Conservation (phyloP, 2,329 filamentous ascomycete genomes). For the Annulohypoxylon truncatum region DNA sequence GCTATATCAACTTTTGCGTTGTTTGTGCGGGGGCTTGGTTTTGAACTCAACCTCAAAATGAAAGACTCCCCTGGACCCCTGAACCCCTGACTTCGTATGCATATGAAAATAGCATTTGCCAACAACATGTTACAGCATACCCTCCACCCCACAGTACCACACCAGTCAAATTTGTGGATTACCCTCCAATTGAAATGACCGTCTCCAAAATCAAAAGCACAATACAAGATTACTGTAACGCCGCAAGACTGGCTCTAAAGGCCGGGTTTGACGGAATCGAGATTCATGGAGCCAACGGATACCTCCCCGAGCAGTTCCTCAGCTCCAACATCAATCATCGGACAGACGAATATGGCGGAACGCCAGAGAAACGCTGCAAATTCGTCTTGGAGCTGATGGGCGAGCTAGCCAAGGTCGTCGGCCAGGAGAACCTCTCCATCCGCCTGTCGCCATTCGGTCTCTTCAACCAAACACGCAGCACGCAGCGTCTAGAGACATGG, state of each 20-base stretch:
- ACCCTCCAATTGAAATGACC: slow-evolving; percentile 12
- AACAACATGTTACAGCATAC: not conserved
- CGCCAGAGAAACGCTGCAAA: slow-evolving; percentile 64
- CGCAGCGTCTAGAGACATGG: slow-evolving; percentile 12
- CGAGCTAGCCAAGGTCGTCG: slow-evolving; percentile 62
- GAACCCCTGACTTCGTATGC: not conserved
- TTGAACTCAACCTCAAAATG: not conserved
- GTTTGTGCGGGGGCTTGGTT: not conserved
- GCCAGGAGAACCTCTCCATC: slow-evolving; percentile 60
- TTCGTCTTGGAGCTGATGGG: slow-evolving; percentile 64
- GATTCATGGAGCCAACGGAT: slow-evolving; percentile 55
- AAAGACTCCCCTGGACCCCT: not conserved
- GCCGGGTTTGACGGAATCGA: slow-evolving; percentile 38
- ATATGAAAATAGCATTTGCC: not conserved
- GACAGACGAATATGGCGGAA: slow-evolving; percentile 65
- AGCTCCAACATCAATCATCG: slow-evolving; percentile 65
- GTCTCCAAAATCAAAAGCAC: slow-evolving; percentile 23
- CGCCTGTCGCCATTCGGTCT: slow-evolving; percentile 51
- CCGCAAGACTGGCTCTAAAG: slow-evolving; percentile 28
- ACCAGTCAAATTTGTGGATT: not conserved
- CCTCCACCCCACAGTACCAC: slow-evolving; percentile 9
- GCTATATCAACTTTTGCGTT: not conserved
- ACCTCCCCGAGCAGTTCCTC: slow-evolving; percentile 67
- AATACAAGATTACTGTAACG: slow-evolving; percentile 37
- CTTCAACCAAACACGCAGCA: slow-evolving; percentile 4